These are phyloP conservation scores for Paulownia fortunei DNA, from an alignment of 257 asterid species.

Conservation along the genomic window DNA sequence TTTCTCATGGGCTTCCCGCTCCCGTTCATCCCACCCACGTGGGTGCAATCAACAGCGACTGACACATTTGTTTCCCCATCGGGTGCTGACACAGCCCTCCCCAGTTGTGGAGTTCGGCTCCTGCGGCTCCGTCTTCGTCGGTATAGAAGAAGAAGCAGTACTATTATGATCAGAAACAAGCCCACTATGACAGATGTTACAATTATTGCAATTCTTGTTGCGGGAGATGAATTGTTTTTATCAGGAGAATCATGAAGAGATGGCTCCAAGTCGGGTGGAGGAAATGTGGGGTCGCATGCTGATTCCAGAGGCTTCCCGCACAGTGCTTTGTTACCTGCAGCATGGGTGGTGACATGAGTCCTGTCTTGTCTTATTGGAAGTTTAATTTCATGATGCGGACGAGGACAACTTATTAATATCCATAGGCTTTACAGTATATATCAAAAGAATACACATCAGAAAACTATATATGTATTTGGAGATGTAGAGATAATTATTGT, in stretches of 20 bases:
- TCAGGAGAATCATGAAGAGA: neutral
- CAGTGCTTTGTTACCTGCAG: slow-evolving; percentile 72
- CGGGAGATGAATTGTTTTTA: slow-evolving; percentile 24
- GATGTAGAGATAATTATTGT: no score
- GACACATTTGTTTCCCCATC: neutral
- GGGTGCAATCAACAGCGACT: neutral
- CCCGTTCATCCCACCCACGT: neutral
- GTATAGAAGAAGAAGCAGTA: slow-evolving; percentile 38
- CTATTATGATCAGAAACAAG: slow-evolving; percentile 31
- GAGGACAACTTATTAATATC: no score
- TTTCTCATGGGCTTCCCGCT: neutral
- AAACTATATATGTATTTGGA: no score
- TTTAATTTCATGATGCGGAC: no score
- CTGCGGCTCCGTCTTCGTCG: slow-evolving; percentile 27
- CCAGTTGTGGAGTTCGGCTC: slow-evolving; percentile 41
- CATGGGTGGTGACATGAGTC: no score
- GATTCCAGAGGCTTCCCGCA: slow-evolving; percentile 72
- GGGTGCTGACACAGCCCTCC: slow-evolving; percentile 29
- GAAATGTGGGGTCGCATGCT: slow-evolving; percentile 42
- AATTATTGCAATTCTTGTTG: slow-evolving; percentile 28
- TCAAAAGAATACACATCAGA: no score
- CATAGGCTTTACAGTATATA: no score
- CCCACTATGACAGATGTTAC: slow-evolving; percentile 37
- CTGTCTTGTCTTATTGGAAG: no score
- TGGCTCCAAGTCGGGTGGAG: slow-evolving; percentile 39